A percentile compares a stretch with the other conserved stretches of the same genome.
Conservation (phyloP, 2,329 filamentous ascomycete species). For the Davidsoniella neocaledoniae region DNA sequence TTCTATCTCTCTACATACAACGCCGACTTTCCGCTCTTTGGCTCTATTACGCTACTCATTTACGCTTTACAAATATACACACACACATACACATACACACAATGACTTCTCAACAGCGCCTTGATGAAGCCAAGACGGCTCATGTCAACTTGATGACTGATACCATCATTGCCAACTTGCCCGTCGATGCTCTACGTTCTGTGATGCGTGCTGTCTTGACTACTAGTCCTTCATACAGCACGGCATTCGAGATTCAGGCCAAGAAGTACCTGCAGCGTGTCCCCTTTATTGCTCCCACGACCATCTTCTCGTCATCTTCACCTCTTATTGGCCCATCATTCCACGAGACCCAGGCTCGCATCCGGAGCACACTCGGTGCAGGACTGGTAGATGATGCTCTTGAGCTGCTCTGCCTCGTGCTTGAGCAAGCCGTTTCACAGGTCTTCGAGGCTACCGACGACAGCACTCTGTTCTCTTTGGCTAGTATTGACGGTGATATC, state of each 20-base stretch:
- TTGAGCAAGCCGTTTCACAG: conserved; percentile 7
- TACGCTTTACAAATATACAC: background rate
- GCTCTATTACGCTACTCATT: too few species aligned
- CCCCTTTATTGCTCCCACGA: conserved; percentile 4
- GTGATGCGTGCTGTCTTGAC: conserved; percentile 19
- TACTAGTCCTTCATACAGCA: conserved; percentile 19
- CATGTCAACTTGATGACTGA: conserved; percentile 32
- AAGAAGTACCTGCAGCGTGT: conserved; percentile 17
- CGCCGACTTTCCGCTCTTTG: too few species aligned
- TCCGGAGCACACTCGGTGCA: conserved; percentile 17
- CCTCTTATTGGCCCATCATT: conserved; percentile 9
- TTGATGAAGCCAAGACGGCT: conserved; percentile 16
- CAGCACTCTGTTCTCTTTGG: conserved; percentile 2
- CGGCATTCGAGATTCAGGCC: conserved; percentile 19
- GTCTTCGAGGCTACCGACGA: background rate
- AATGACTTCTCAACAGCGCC: background rate
- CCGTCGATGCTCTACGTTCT: conserved; percentile 23
- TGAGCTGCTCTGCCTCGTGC: conserved; percentile 12
- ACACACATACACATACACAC: background rate
- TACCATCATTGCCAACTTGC: conserved; percentile 26
- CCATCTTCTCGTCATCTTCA: conserved; percentile 1
- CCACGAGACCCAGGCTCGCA: conserved; percentile 12
- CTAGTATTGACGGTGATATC: conserved; percentile 19
- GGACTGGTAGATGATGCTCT: conserved; percentile 15
- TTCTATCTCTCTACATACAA: too few species aligned